Evolutionary conservation across 2,329 filamentous ascomycete species (phyloP), one percentile per base, ranked within the genome.

Genomic region (Calycina herbarum): DNA sequence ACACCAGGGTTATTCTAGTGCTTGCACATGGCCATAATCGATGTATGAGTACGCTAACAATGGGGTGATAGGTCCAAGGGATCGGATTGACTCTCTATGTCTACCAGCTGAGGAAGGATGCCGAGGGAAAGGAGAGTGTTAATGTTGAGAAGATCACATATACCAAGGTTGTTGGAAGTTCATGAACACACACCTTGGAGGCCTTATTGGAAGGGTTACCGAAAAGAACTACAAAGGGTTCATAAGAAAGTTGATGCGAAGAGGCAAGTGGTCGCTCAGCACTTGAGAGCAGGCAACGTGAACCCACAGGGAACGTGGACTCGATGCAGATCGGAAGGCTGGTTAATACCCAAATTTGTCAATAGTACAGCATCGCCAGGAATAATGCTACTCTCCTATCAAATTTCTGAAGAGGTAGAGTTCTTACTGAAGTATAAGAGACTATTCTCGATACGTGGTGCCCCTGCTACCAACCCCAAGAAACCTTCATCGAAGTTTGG

Each of bases 31-130:
- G 45, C 20, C 7, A 38, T 13, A 38, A 3, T 8, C 17, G 10
- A n/a, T 7, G n/a, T 51, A n/a, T 13, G 13, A 8, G 8, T 62
- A 13, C 73, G 59, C 73, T 76, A 57, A 76, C 65, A 51, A 51
- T 51, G 20, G 2, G 3, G 17, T 1, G n/a, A 67, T 72, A 96
- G 93, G 92, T 96, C 42, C 94, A 98, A 86, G 94, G 94, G 38
- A 96, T 97, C 77, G 96, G 96, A 17, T 85, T 98, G 71, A 96
- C 96, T 66, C 84, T 98, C 60, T 98, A 98, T 78, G 94, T 98
- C 62, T 98, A 98, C 77, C 91, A 94, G 77, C 79, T 94, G 74
- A 86, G 89, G 77, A 93, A 90, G 76, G 90, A 93, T 73, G 88
- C 86, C 64, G 89, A 91, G 71, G 91, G 91, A 17, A 86, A 86